Percentiles rank a stretch among this genome's conserved stretches.
Evolutionary conservation across 495 filamentous ascomycete genomes (phyloP).

Genomic region (Penicillium alfredii): DNA sequence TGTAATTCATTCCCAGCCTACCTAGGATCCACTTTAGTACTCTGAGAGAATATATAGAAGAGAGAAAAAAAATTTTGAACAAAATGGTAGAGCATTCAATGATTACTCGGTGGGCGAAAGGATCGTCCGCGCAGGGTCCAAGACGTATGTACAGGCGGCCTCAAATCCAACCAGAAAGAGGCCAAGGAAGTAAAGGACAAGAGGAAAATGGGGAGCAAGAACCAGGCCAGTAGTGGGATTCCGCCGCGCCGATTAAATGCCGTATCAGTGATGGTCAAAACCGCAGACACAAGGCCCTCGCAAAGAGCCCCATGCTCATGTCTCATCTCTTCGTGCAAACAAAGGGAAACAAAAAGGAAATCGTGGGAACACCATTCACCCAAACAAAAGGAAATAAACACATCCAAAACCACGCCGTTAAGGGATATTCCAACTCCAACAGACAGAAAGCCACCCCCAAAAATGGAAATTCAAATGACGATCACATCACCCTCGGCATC

Average conservation of each 20-base stretch:
- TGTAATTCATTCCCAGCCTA: too few relatives aligned
- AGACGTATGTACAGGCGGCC: too few relatives aligned
- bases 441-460: constrained; percentile 14
- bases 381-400: constrained; percentile 14
- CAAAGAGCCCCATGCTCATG: constrained; percentile 20
- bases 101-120: too few relatives aligned
- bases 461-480: constrained; percentile 32
- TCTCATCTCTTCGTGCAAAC: constrained; percentile 27
- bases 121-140: too few relatives aligned
- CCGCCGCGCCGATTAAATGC: not conserved
- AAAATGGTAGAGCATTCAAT: too few relatives aligned
- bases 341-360: constrained; percentile 14
- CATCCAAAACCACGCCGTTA: constrained; percentile 12
- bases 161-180: too few relatives aligned
- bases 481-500: constrained; percentile 47
- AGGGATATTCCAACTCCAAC: constrained; percentile 21
- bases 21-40: too few relatives aligned
- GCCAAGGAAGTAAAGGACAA: too few relatives aligned
- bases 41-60: too few relatives aligned
- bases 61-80: too few relatives aligned
- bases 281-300: too few relatives aligned
- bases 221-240: not conserved
- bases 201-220: not conserved
- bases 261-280: not conserved
- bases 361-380: constrained; percentile 16